A percentile compares a stretch with the other conserved stretches of the same genome.
These are phyloP conservation scores for Lojkania enalia DNA, from an alignment of 2,329 filamentous ascomycete species.

Conservation along the genomic window DNA sequence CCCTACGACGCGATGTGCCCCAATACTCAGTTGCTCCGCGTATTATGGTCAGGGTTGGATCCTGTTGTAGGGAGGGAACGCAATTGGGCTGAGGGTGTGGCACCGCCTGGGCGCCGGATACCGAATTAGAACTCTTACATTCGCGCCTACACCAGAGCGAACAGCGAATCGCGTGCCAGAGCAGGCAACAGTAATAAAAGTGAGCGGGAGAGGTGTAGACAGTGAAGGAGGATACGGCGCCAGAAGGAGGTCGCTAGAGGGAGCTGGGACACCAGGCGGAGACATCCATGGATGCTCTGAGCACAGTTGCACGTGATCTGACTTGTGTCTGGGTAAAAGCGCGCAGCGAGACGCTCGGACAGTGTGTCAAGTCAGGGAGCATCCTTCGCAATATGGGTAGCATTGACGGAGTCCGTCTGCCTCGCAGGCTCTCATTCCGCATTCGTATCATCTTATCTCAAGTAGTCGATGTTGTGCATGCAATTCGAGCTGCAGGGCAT, in stretches of 20 bases:
- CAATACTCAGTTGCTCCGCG: constrained; percentile 27
- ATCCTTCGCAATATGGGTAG: constrained; percentile 14
- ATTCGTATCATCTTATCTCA: not conserved
- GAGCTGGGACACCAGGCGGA: constrained; percentile 11
- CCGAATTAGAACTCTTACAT: constrained; percentile 39
- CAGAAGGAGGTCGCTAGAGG: constrained; percentile 22
- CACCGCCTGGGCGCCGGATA: constrained; percentile 30
- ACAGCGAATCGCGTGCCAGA: constrained; percentile 34
- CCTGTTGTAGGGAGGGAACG: constrained; percentile 21
- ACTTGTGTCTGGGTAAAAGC: constrained; percentile 8
- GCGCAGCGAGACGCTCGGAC: not conserved
- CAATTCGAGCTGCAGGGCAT: constrained; percentile 9
- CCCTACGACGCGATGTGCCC: constrained; percentile 26
- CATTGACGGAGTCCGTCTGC: constrained; percentile 14
- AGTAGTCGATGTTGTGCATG: constrained; percentile 24
- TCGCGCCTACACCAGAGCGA: constrained; percentile 29
- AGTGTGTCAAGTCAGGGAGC: constrained; percentile 8
- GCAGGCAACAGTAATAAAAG: constrained; percentile 17
- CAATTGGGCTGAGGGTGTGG: constrained; percentile 41
- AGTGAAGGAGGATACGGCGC: constrained; percentile 24
- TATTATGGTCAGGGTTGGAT: constrained; percentile 34
- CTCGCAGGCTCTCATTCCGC: constrained; percentile 1
- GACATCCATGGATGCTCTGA: constrained; percentile 1
- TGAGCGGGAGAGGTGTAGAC: constrained; percentile 11
- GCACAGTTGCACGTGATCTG: constrained; percentile 13